phyloP scores from a whole-genome alignment of 1,284 basidiomycete genomes.

The Stereum hirsutum region DNA sequence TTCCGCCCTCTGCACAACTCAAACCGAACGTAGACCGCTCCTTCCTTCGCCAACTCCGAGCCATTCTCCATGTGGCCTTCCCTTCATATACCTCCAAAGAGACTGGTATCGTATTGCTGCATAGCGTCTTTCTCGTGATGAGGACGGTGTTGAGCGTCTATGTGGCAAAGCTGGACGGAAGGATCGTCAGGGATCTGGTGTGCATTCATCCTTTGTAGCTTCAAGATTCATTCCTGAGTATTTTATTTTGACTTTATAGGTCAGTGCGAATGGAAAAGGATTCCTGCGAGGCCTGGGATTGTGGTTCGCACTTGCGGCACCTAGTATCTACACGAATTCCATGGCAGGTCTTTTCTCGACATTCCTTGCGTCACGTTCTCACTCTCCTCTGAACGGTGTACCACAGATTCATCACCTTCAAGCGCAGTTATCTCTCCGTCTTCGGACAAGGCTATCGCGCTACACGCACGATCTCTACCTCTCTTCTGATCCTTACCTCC shows the following conservation, averaged over 20 bases:
- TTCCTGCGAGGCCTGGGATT: constrained; percentile 79
- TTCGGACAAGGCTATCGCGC: constrained; percentile 83
- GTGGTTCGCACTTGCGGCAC: constrained; percentile 89
- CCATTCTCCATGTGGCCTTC: constrained; percentile 73
- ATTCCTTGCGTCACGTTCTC: no score
- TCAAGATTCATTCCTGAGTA: neutral
- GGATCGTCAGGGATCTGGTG: constrained; percentile 84
- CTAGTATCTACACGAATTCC: constrained; percentile 93
- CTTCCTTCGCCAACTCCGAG: constrained; percentile 73
- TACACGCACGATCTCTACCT: constrained; percentile 94
- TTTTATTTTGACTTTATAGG: constrained; percentile 21
- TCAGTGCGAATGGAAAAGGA: constrained; percentile 79
- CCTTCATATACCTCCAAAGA: constrained; percentile 72
- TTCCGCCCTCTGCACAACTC: constrained; percentile 27
- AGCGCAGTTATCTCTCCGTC: constrained; percentile 78
- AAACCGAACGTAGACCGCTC: constrained; percentile 72
- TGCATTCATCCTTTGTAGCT: constrained; percentile 12
- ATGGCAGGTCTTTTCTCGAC: constrained; percentile 73
- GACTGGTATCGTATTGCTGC: constrained; percentile 65
- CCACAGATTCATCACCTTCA: constrained; percentile 90
- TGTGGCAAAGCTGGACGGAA: constrained; percentile 86
- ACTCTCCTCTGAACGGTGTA: neutral
- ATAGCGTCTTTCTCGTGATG: constrained; percentile 84
- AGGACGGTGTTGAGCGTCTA: constrained; percentile 82
- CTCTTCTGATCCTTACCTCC: constrained; percentile 55